Percentiles rank a stretch among this genome's conserved stretches.
Evolutionary conservation across 306 rosid species (phyloP).

Genomic region (Vicia faba): DNA sequence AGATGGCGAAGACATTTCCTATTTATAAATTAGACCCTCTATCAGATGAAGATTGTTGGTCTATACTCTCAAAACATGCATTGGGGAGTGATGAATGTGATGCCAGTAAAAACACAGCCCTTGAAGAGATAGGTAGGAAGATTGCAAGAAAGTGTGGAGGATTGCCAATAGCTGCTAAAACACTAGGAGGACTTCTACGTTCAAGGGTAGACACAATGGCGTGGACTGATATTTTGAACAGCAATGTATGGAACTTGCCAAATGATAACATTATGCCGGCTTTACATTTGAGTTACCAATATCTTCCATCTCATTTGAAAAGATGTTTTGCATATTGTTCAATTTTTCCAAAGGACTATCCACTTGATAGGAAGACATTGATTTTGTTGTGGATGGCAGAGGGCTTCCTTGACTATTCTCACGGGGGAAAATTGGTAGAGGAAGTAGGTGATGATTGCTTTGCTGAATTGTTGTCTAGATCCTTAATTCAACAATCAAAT

Average conservation of each 20-base stretch:
- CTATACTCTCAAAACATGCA: constrained; percentile 25
- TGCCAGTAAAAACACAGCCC: background rate
- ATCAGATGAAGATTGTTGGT: constrained; percentile 22
- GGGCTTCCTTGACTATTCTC: constrained; percentile 18
- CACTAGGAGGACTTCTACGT: background rate
- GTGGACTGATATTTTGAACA: background rate
- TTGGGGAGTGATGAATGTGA: background rate
- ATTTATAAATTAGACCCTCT: too few relatives aligned
- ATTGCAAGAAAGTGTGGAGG: constrained; percentile 6
- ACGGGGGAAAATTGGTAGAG: constrained; percentile 4
- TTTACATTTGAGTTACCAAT: background rate
- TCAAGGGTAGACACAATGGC: background rate
- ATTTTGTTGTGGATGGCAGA: constrained; percentile 48
- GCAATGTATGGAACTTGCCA: constrained; percentile 27
- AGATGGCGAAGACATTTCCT: too few relatives aligned
- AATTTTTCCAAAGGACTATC: background rate
- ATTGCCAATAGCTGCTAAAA: background rate
- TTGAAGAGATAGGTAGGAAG: constrained; percentile 33
- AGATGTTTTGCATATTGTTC: constrained; percentile 3
- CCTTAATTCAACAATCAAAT: background rate
- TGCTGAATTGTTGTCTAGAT: constrained; percentile 22
- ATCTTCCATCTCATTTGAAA: constrained; percentile 18
- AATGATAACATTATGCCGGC: constrained; percentile 6
- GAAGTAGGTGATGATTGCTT: constrained; percentile 30
- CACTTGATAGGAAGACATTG: background rate